Percentiles rank a stretch among this genome's conserved stretches.
Evolutionary conservation across 805 yeast genomes (phyloP).

Genomic region (Debaryomyces maramus): DNA sequence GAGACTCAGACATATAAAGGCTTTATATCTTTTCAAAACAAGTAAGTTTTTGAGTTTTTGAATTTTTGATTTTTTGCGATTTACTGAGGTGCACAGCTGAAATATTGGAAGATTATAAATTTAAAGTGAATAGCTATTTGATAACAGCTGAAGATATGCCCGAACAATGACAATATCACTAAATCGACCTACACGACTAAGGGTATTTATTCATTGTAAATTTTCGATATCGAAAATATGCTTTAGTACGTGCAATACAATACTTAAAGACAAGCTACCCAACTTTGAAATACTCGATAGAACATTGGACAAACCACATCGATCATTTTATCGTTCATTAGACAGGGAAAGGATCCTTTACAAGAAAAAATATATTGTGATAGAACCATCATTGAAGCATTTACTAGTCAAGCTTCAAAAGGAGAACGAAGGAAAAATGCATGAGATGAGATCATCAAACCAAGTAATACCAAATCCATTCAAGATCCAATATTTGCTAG

Average conservation of each 20-base stretch:
- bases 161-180: not conserved
- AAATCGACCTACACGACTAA: not conserved
- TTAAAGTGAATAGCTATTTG: no score
- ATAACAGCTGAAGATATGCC: not conserved
- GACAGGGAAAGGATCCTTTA: conserved; percentile 13
- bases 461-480: conserved; percentile 3
- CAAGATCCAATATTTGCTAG: conserved; percentile 10
- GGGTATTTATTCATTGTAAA: not conserved
- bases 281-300: conserved; percentile 6
- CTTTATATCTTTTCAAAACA: not conserved
- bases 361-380: conserved; percentile 6
- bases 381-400: conserved; percentile 12
- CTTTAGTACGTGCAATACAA: not conserved
- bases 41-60: not conserved
- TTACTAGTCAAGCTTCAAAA: conserved; percentile 10
- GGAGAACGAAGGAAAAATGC: conserved; percentile 8
- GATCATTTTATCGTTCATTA: conserved; percentile 14
- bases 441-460: conserved; percentile 1
- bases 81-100: not conserved
- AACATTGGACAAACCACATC: conserved; percentile 19
- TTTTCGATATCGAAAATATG: not conserved
- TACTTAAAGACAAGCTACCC: not conserved
- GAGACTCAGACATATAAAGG: conserved; percentile 12
- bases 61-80: not conserved
- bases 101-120: no score